Base-by-base conservation (phyloP, 2,329 filamentous ascomycete species). In the Cadophora sp. region DNA sequence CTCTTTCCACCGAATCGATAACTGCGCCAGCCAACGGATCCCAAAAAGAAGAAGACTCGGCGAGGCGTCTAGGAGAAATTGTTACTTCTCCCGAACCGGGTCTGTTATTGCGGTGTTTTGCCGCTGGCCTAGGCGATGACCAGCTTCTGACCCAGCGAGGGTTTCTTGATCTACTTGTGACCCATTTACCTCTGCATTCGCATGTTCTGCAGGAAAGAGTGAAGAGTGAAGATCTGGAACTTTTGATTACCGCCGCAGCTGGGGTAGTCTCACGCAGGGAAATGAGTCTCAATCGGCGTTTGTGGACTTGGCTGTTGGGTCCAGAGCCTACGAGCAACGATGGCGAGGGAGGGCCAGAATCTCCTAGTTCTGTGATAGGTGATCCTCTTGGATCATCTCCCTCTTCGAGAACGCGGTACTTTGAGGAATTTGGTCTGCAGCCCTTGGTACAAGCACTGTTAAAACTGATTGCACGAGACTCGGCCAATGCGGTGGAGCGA, bases 291-390 rank as follows among this genome's bases (percentile, higher is more conserved):
- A 99, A 99, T 77, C 85, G 96, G 73, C 88, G 96, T 45, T 81
- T 99, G n/a, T 98, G 95, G 94, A 89, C 92, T 51, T 99, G 96
- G 96, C 89, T 98, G 68, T 83, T 99, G 1, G 96, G 96, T 0
- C 94, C 94, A 2, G 93, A 86, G 59, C 86, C 85, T 59, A 74
- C 80, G 24, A 63, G 62, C 27, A 73, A 79, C 64, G 84, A 89
- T 67, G 73, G 81, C 24, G 84, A 89, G 60, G 80, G 78, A 16
- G 79, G 76, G 0, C 73, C 78, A 45, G 83, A 86, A 63, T 84
- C 81, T 16, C 82, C 83, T 33, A 72, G 64, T 20, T 78, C 72
- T 45, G 64, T 70, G 8, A 22, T 70, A 43, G 68, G 72, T 20
- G 73, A 74, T 62, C 73, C 75, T 61, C 60, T 72, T 22, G 69